Base-by-base conservation (phyloP, 805 yeast genomes). In the Dipodascus albidus region DNA sequence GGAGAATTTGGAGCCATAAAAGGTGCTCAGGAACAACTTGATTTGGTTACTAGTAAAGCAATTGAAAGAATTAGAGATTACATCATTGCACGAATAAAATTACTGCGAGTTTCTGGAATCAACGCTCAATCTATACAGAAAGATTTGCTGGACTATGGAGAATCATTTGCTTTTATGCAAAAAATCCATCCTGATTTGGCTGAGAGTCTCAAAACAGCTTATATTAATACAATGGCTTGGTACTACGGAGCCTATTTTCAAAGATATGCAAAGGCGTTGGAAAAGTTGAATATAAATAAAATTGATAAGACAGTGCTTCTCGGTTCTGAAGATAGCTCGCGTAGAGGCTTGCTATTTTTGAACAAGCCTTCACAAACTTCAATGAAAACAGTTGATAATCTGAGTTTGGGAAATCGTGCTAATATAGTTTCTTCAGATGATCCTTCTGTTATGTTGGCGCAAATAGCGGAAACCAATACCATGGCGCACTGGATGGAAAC, bases 201-300 rank as follows among this genome's bases (percentile, higher is more conserved):
- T 0, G 64, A 70, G 15, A 93, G 87, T 62, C 74, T 93, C 42
- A 76, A 81, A 53, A 77, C 78, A 60, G 98, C 97, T 0, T 93
- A 93, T 65, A 70, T 82, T 19, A 82, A 81, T 62, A 91, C 98
- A 1, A 90, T 93, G 87, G 74, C 79, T 61, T 93, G 99, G 99
- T 93, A 91, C 70, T 93, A 93, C 66, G 74, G 77, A 54, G 77
- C 84, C 54, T 79, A 85, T 59, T 91, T 90, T 63, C 81, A 83
- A 17, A 79, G 89, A 57, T 90, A 89, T 68, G 67, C 83, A 41
- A 79, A 82, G 56, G 81, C 95, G 0, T 67, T 90, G 51, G 85
- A 85, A 55, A 80, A 80, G 58, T 67, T 88, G 55, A 78, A 76
- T 47, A 58, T 82, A 17, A 73, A 75, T 51, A 68, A 69, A 21